Conservation (phyloP, 2,329 filamentous ascomycete genomes). For the Salinomyces thailandicus region DNA sequence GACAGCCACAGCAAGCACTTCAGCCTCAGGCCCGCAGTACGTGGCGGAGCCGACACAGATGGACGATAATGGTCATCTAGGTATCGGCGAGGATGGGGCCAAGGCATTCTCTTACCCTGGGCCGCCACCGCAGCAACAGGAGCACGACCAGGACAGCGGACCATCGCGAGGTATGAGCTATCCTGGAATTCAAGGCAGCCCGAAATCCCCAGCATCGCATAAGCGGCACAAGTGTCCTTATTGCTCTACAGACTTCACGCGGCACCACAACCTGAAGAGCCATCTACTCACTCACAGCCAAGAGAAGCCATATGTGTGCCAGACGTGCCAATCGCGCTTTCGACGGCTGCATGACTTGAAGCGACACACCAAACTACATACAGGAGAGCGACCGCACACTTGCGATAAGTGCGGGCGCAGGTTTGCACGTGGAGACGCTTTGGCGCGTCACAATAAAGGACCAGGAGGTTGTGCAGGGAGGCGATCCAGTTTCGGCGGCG, state of each 20-base stretch:
- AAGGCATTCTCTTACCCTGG: conserved; percentile 56
- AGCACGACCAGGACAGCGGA: conserved; percentile 37
- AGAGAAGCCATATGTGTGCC: conserved; percentile 93
- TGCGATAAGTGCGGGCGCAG: conserved; percentile 90
- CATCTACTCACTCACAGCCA: conserved; percentile 95
- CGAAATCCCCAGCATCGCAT: conserved; percentile 54
- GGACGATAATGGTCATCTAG: conserved; percentile 22
- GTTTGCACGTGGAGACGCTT: conserved; percentile 88
- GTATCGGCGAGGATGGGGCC: conserved; percentile 27
- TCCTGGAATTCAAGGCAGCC: conserved; percentile 45
- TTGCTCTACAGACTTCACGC: conserved; percentile 91
- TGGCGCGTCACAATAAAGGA: conserved; percentile 91
- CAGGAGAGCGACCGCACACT: conserved; percentile 87
- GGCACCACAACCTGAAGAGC: conserved; percentile 95
- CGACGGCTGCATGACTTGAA: conserved; percentile 89
- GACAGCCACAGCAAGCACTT: conserved; percentile 40
- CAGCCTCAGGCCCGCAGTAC: conserved; percentile 28
- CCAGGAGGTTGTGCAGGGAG: conserved; percentile 90
- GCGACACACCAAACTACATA: conserved; percentile 91
- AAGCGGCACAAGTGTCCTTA: conserved; percentile 97
- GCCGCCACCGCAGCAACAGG: conserved; percentile 38
- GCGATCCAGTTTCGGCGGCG: conserved; percentile 71
- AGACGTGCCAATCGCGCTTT: conserved; percentile 87
- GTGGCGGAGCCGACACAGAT: conserved; percentile 27
- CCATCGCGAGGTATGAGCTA: conserved; percentile 49